Percentiles rank a stretch among this genome's conserved stretches.
These are phyloP conservation scores for Penicillium desertorum DNA, from an alignment of 495 filamentous ascomycete genomes.

Conservation along the genomic window DNA sequence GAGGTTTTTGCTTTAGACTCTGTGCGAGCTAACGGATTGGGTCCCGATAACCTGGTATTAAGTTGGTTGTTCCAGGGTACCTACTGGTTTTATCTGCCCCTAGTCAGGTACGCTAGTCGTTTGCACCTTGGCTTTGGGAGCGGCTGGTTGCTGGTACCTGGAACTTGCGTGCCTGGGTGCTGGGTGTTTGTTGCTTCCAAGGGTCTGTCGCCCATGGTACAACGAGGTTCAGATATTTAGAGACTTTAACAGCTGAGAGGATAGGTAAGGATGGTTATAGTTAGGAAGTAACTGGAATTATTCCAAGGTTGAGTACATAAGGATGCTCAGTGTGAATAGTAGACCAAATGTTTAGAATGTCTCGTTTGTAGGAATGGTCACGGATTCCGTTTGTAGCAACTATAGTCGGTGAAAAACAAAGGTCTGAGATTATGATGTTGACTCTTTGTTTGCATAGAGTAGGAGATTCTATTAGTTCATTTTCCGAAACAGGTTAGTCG, in stretches of 20 bases:
- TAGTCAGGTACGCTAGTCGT: slow-evolving; percentile 1
- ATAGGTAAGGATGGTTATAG: background rate
- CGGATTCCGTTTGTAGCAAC: background rate
- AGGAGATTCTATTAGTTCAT: background rate
- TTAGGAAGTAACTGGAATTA: background rate
- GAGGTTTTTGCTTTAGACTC: slow-evolving; percentile 7
- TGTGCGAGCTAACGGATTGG: slow-evolving; percentile 2
- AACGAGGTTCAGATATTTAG: background rate
- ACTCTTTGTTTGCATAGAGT: background rate
- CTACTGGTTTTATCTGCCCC: background rate
- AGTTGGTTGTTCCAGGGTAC: background rate
- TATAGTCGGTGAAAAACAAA: background rate
- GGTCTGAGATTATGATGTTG: background rate
- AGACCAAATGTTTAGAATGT: background rate
- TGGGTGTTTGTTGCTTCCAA: slow-evolving; percentile 5
- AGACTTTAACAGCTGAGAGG: background rate
- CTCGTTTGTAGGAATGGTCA: background rate
- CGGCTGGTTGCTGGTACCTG: slow-evolving; percentile 20
- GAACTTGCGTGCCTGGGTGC: slow-evolving; percentile 6
- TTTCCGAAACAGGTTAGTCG: background rate
- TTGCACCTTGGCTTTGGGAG: slow-evolving; percentile 2
- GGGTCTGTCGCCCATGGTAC: slow-evolving; percentile 17
- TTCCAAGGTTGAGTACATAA: background rate
- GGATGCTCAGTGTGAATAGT: background rate
- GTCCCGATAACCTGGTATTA: background rate